These are phyloP conservation scores for Trichopus zeylanicus DNA, from an alignment of 116 monocot genomes.

Conservation along the genomic window DNA sequence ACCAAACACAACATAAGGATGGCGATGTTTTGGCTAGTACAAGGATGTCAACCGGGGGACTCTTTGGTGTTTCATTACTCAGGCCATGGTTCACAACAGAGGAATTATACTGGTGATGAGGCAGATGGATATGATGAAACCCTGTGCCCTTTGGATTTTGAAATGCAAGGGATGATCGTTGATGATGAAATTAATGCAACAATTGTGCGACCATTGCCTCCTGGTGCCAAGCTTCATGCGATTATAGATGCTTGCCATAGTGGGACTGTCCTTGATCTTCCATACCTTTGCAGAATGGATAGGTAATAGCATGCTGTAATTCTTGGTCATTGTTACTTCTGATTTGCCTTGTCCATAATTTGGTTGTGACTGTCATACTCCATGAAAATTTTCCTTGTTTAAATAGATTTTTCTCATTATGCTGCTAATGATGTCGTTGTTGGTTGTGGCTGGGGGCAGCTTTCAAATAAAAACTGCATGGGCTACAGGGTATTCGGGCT, in stretches of 20 bases:
- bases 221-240: conserved; percentile 85
- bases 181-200: conserved; percentile 87
- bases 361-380: no score
- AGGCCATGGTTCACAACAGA: conserved; percentile 88
- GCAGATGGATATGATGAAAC: conserved; percentile 90
- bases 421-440: no score
- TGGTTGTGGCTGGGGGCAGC: no score
- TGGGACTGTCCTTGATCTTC: conserved; percentile 82
- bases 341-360: no score
- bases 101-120: conserved; percentile 68
- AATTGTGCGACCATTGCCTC: conserved; percentile 77
- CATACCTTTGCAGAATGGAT: conserved; percentile 88
- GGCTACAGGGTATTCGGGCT: no score
- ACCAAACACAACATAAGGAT: conserved; percentile 83
- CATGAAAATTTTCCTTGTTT: no score
- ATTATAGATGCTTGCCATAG: conserved; percentile 90
- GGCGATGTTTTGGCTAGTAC: conserved; percentile 86
- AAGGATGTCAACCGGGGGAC: conserved; percentile 85
- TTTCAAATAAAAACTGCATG: no score
- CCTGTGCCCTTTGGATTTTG: conserved; percentile 83
- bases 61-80: conserved; percentile 90
- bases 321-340: no score
- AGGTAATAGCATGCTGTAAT: conserved; percentile 29
- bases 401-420: no score
- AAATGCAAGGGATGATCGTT: conserved; percentile 95